These are phyloP conservation scores for Kappamyces sp. DNA, from an alignment of 192 early-diverging fungal species.

Conservation along the genomic window DNA sequence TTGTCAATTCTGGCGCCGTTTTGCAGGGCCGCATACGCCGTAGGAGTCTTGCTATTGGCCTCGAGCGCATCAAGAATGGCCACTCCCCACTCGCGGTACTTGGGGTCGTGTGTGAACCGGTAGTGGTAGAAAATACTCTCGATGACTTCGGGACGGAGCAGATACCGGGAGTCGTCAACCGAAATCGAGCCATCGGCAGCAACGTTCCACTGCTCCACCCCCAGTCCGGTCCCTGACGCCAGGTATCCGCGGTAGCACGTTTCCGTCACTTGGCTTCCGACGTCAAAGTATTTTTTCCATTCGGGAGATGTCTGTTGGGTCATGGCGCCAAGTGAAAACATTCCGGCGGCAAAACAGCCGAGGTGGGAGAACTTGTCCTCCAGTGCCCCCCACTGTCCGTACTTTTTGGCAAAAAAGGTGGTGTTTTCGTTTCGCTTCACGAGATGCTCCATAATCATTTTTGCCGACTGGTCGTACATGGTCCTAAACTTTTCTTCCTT, in stretches of 20 bases:
- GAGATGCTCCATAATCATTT: background rate
- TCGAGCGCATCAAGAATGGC: conserved; percentile 71
- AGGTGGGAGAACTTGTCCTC: background rate
- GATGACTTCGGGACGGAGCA: conserved; percentile 14
- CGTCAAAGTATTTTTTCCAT: background rate
- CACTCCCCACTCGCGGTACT: conserved; percentile 47
- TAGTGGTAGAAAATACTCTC: conserved; percentile 24
- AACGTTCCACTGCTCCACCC: conserved; percentile 56
- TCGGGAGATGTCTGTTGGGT: background rate
- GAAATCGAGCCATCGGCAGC: background rate
- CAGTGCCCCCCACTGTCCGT: background rate
- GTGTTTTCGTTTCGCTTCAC: background rate
- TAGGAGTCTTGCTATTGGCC: background rate
- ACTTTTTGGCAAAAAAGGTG: background rate
- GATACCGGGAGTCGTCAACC: background rate
- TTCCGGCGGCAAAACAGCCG: conserved; percentile 47
- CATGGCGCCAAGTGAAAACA: conserved; percentile 48
- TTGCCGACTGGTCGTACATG: conserved; percentile 17
- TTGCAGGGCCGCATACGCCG: background rate
- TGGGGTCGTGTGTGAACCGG: conserved; percentile 16
- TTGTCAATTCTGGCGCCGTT: conserved; percentile 1
- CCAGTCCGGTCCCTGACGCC: conserved; percentile 63
- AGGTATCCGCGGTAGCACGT: conserved; percentile 49
- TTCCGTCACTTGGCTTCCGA: conserved; percentile 11
- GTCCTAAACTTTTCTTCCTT: conserved; percentile 28